Evolutionary conservation across 139 green algal species (phyloP), one percentile per base, ranked within the genome.

Genomic region (Tetraselmis chui): DNA sequence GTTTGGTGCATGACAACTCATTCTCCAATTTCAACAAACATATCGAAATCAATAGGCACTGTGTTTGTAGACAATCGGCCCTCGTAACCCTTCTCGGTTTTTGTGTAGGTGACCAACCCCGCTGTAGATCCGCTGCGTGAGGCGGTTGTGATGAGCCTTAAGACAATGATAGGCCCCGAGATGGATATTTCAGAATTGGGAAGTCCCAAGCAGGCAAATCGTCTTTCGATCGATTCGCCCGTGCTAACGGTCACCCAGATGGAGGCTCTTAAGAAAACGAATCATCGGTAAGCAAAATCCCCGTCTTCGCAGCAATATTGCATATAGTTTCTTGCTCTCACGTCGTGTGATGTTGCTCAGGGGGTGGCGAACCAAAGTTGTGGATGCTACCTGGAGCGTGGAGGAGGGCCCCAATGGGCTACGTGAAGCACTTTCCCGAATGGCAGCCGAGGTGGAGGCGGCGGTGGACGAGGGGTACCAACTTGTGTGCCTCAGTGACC

Each of bases 101-200:
- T 29, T 25, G 74, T 25, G 45, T 89, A 96, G 92, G 95, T 98
- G 78, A 98, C 95, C 79, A 98, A 98, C 89, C 95, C 95, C 0
- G 94, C 95, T 76, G 98, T 98, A 77, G 95, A 98, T 85, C 95
- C 95, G 25, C 97, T 98, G 84, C 91, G 95, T 75, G 95, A 98
- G 89, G 93, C 93, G 29, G 88, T 98, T 30, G 96, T 98, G 58
- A 99, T 95, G 1, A 95, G 88, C 0, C 92, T 95, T 28, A 88
- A 93, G 81, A 96, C 91, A 88, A 97, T 97, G 85, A 87, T 99
- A 11, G 95, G 95, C 25, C 96, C 95, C 0, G 95, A 99, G 90
- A 89, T 87, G 18, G 95, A 99, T 91, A 79, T 98, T 32, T 95
- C 91, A 0, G 79, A 82, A 58, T 75, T 22, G 74, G 58, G 31